phyloP scores from a whole-genome alignment of 2,329 filamentous ascomycete genomes.

The Fusarium sp. region DNA sequence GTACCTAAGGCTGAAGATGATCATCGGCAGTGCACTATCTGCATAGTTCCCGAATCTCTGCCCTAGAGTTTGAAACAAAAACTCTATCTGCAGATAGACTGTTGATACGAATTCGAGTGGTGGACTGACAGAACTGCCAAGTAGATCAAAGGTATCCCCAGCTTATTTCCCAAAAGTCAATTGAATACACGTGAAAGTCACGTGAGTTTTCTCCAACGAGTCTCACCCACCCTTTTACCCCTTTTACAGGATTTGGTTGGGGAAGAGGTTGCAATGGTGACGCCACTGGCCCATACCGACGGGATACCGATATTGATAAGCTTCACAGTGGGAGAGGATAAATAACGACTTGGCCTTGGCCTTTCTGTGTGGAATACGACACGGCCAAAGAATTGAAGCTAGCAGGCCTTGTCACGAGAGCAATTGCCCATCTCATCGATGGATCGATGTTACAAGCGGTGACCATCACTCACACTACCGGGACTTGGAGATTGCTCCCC shows the following conservation, averaged over 20 bases:
- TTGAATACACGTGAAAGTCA: slow-evolving; percentile 12
- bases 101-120: background rate
- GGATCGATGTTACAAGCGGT: slow-evolving; percentile 4
- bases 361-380: slow-evolving; percentile 5
- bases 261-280: slow-evolving; percentile 23
- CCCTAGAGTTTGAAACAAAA: background rate
- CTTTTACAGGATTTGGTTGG: slow-evolving; percentile 13
- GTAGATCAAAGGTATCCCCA: background rate
- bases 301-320: slow-evolving; percentile 2
- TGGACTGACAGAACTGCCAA: background rate
- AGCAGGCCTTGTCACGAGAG: slow-evolving; percentile 30
- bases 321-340: background rate
- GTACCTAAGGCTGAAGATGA: background rate
- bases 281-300: slow-evolving; percentile 21
- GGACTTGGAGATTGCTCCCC: slow-evolving; percentile 31
- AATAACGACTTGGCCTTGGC: slow-evolving; percentile 4
- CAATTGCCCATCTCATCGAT: slow-evolving; percentile 34
- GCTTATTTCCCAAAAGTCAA: background rate
- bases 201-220: slow-evolving; percentile 17
- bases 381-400: slow-evolving; percentile 11
- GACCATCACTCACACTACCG: slow-evolving; percentile 22
- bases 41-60: background rate
- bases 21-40: background rate
- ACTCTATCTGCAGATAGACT: background rate
- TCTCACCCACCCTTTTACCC: slow-evolving; percentile 8